Percentiles rank a stretch among this genome's conserved stretches.
Evolutionary conservation across 73 alveolate genomes (phyloP).

Genomic region (Blepharisma stoltei): DNA sequence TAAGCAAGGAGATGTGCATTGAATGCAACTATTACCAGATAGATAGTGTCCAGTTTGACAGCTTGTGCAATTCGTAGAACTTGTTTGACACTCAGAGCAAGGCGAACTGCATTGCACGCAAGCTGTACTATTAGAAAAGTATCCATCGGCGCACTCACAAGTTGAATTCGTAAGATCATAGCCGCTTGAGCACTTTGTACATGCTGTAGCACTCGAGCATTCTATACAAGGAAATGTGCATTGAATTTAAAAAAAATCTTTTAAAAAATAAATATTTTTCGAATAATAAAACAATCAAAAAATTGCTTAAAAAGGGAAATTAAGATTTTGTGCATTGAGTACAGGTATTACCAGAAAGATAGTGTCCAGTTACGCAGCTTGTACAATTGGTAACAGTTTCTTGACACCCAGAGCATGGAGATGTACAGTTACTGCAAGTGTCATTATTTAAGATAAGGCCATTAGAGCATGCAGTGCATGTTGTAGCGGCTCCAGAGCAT

Average conservation of each 20-base stretch:
- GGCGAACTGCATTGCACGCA: conserved; percentile 17
- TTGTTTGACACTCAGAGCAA: neutral
- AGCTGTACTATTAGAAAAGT: neutral
- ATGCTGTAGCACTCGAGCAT: too few species aligned
- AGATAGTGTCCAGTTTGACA: neutral
- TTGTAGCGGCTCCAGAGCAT: neutral
- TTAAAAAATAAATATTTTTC: too few species aligned
- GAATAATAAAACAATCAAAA: too few species aligned
- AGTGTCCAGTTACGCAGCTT: neutral
- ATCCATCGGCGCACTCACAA: neutral
- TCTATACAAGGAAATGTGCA: too few species aligned
- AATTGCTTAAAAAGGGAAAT: too few species aligned
- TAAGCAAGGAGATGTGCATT: conserved; percentile 8
- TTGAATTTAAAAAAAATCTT: too few species aligned
- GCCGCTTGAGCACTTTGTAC: neutral
- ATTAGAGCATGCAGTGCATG: neutral
- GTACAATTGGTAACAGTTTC: neutral
- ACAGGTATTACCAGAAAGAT: too few species aligned
- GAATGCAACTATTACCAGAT: neutral
- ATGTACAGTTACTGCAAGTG: neutral
- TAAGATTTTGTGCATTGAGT: too few species aligned
- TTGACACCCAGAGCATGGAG: neutral
- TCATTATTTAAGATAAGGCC: neutral
- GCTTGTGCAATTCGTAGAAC: neutral
- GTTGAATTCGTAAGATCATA: neutral